These are phyloP conservation scores for Xylaria scruposa DNA, from an alignment of 495 filamentous ascomycete genomes.

Conservation along the genomic window DNA sequence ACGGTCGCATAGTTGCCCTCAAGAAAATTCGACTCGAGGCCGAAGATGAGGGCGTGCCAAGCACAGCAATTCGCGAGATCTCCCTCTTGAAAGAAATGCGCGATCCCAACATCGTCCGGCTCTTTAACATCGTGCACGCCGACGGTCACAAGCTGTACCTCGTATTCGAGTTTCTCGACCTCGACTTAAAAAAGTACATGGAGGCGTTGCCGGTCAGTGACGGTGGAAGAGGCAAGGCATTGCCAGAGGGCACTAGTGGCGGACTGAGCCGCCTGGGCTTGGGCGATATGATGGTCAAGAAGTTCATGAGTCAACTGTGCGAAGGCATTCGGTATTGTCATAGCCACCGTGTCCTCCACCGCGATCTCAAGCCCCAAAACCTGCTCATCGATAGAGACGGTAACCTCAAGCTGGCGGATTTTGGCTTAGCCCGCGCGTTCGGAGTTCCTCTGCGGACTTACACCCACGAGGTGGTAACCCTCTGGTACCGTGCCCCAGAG, in stretches of 20 bases:
- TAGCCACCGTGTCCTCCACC: slow-evolving; percentile 90
- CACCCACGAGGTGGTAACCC: slow-evolving; percentile 97
- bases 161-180: slow-evolving; percentile 92
- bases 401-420: slow-evolving; percentile 97
- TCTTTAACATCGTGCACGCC: slow-evolving; percentile 94
- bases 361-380: slow-evolving; percentile 98
- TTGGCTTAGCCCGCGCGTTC: slow-evolving; percentile 94
- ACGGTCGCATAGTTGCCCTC: slow-evolving; percentile 85
- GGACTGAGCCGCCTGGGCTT: slow-evolving; percentile 75
- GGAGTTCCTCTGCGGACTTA: slow-evolving; percentile 96
- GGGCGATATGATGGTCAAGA: slow-evolving; percentile 91
- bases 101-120: slow-evolving; percentile 90
- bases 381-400: slow-evolving; percentile 93
- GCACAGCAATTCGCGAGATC: slow-evolving; percentile 96
- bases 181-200: slow-evolving; percentile 99
- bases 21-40: slow-evolving; percentile 99
- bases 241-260: slow-evolving; percentile 78
- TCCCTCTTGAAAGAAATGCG: slow-evolving; percentile 96
- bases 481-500: slow-evolving; percentile 98
- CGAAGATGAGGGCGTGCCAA: slow-evolving; percentile 96
- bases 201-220: slow-evolving; percentile 91
- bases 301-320: slow-evolving; percentile 95
- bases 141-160: slow-evolving; percentile 97
- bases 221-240: slow-evolving; percentile 85
- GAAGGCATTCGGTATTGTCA: slow-evolving; percentile 95